Conservation (phyloP, 768 basidiomycete genomes). For the Solioccasus polychromus region DNA sequence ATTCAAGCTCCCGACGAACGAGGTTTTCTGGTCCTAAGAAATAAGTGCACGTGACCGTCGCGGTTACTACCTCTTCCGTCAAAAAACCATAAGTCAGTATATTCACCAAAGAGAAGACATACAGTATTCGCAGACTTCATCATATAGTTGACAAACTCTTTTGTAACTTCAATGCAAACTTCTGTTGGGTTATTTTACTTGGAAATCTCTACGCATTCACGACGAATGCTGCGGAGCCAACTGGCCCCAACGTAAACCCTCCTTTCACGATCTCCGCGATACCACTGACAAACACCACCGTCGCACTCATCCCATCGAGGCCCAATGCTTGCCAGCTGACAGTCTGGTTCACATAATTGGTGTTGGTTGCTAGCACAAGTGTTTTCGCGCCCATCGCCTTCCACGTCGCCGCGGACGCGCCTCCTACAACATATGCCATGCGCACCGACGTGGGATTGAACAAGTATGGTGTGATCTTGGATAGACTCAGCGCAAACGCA, state of each 20-base stretch:
- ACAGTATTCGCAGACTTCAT: too few species aligned
- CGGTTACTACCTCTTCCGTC: too few species aligned
- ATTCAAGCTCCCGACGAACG: too few species aligned
- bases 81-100: too few species aligned
- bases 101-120: too few species aligned
- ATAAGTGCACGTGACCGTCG: too few species aligned
- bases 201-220: conserved; percentile 1
- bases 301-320: conserved; percentile 6
- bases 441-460: conserved; percentile 39
- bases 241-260: conserved; percentile 24
- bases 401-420: conserved; percentile 55
- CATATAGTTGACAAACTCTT: too few species aligned
- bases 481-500: conserved; percentile 42
- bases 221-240: conserved; percentile 25
- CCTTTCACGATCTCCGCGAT: neutral
- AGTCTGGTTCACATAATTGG: conserved; percentile 37
- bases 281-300: conserved; percentile 16
- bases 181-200: too few species aligned
- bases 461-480: conserved; percentile 46
- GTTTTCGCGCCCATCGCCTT: conserved; percentile 36
- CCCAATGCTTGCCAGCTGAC: conserved; percentile 33
- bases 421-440: conserved; percentile 37
- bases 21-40: too few species aligned
- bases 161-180: too few species aligned
- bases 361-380: conserved; percentile 52